Evolutionary conservation across 1,284 basidiomycete species (phyloP), one percentile per base, ranked within the genome.

Genomic region (Phellopilus nigrolimitatus): DNA sequence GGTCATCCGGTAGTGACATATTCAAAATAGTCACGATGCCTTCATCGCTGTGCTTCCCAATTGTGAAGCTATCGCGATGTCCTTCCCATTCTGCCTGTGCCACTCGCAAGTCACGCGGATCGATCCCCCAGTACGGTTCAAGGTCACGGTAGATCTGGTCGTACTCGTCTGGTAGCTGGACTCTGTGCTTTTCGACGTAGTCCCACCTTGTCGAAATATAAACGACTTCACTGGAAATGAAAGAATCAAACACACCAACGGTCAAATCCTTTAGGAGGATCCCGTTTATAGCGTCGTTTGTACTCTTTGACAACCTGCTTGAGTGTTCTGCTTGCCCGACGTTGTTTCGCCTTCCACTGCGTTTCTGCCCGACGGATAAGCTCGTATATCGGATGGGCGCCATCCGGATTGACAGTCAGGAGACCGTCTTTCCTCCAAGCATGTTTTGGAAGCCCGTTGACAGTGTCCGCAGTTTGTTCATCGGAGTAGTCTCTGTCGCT

Each of bases 91-190:
- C 68, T 1, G 57, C 44, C 47, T 73, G 68, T 0, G 70, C 65
- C 5, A 51, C 55, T 3, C 68, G 70, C 8, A 81, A 57, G 28
- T 75, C 71, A 0, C 53, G 53, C 0, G 79, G 79, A 46, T 73
- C 61, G 54, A 82, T 69, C 0, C 76, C 79, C 76, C 73, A 79
- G 59, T 74, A 78, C 0, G 72, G 76, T 50, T 76, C 74, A 8
- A 81, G 62, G 59, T 80, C 78, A 9, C 65, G 57, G 55, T 73
- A 66, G 34, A 84, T 79, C 46, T 77, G 72, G 57, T 78, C 74
- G 47, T 77, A 79, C 45, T 85, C 77, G 61, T 84, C 81, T 1
- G 73, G 74, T 0, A 84, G 73, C 31, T 73, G 74, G 2, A 87
- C 73, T 10, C 74, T 60, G 64, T 85, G 64, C 38, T 71, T 64